phyloP scores from a whole-genome alignment of 2,329 filamentous ascomycete genomes.

The Aspergillus vadensis region DNA sequence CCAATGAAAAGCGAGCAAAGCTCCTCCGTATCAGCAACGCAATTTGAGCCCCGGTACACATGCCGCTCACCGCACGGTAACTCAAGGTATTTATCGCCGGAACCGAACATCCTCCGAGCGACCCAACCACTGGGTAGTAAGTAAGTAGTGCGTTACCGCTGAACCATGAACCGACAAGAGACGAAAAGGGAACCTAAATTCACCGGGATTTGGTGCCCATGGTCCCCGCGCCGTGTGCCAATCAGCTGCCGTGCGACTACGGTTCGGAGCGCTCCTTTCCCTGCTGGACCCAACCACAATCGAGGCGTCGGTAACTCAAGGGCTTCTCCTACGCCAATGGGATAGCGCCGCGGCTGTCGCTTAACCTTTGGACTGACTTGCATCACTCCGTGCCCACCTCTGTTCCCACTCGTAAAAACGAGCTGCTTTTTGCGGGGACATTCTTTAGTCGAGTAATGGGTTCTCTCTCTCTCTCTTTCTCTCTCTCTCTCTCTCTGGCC shows the following conservation, averaged over 20 bases:
- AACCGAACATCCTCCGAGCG: constrained; percentile 21
- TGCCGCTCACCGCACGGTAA: constrained; percentile 6
- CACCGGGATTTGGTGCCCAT: constrained; percentile 11
- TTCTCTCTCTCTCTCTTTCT: too few species aligned
- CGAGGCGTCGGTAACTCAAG: constrained; percentile 9
- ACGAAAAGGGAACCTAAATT: constrained; percentile 3
- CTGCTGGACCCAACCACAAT: constrained; percentile 19
- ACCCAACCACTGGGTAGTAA: neutral
- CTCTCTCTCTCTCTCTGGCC: too few species aligned
- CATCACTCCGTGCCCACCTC: constrained; percentile 9
- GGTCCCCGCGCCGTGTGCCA: constrained; percentile 11
- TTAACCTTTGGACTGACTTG: constrained; percentile 17
- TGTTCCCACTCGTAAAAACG: constrained; percentile 5
- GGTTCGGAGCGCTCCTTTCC: constrained; percentile 36
- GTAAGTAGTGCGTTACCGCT: constrained; percentile 1
- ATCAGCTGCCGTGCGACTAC: constrained; percentile 33
- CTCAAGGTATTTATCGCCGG: constrained; percentile 10
- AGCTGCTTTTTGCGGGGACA: constrained; percentile 13
- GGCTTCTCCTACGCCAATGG: constrained; percentile 10
- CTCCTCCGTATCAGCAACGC: neutral
- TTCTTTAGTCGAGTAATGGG: neutral
- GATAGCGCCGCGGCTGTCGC: constrained; percentile 16
- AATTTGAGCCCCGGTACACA: neutral
- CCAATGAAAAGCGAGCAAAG: constrained; percentile 7
- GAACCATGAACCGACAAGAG: neutral